A percentile compares a stretch with the other conserved stretches of the same genome.
Evolutionary conservation across 2,329 filamentous ascomycete genomes (phyloP).

Genomic region (Microthyrium microscopicum): DNA sequence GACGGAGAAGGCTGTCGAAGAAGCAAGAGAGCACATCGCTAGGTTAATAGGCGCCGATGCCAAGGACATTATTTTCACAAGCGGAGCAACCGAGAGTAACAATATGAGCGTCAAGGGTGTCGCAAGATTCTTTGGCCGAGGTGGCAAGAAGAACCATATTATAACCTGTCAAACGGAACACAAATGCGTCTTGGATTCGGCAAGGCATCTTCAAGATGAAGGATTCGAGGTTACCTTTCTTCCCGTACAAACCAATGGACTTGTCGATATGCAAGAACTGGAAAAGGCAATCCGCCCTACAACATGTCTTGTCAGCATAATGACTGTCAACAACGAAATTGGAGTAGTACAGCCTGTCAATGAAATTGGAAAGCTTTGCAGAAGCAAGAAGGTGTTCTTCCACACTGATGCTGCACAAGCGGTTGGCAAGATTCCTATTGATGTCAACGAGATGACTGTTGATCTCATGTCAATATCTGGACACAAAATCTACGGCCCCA

Average conservation of each 20-base stretch:
- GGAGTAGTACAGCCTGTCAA: constrained; percentile 95
- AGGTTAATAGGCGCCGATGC: constrained; percentile 80
- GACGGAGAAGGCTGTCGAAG: constrained; percentile 83
- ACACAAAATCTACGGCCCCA: constrained; percentile 97
- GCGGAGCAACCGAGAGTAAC: constrained; percentile 94
- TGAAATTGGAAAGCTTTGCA: constrained; percentile 83
- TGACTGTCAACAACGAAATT: constrained; percentile 99
- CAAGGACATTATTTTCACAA: constrained; percentile 98
- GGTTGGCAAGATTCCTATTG: constrained; percentile 93
- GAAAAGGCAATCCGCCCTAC: constrained; percentile 82
- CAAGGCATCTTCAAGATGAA: constrained; percentile 89
- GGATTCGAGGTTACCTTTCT: constrained; percentile 96
- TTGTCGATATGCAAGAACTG: constrained; percentile 68
- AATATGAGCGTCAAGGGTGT: constrained; percentile 99
- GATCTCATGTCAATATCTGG: constrained; percentile 98
- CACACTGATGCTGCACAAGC: constrained; percentile 94
- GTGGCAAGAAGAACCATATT: constrained; percentile 95
- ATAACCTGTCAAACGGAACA: constrained; percentile 96
- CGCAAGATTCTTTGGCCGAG: constrained; percentile 80
- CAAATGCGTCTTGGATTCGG: constrained; percentile 97
- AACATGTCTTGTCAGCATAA: constrained; percentile 84
- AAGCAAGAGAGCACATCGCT: constrained; percentile 70
- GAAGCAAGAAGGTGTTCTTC: constrained; percentile 89
- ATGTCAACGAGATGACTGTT: constrained; percentile 95
- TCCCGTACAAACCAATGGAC: constrained; percentile 72